These are phyloP conservation scores for Podospora sp. DNA, from an alignment of 495 filamentous ascomycete genomes.

Conservation along the genomic window DNA sequence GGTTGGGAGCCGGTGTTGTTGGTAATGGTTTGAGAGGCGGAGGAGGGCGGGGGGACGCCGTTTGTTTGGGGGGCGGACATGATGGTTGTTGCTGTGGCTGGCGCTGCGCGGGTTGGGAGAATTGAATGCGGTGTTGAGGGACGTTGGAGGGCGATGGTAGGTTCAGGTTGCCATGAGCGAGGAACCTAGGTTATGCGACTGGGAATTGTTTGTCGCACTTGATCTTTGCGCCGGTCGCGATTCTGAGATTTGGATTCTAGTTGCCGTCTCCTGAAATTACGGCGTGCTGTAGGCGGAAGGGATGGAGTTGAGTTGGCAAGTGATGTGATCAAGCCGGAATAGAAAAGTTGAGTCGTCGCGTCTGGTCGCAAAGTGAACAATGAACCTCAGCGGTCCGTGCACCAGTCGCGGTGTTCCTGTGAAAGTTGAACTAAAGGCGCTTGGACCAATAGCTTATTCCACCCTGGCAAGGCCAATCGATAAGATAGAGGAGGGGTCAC, in stretches of 20 bases:
- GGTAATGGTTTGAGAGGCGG: constrained; percentile 42
- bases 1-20: constrained; percentile 19
- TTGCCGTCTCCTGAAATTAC: not conserved
- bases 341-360: not conserved
- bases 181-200: not conserved
- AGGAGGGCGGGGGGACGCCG: constrained; percentile 40
- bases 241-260: not conserved
- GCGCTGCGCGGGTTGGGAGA: not conserved
- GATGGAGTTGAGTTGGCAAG: not conserved
- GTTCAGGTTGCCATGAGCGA: constrained; percentile 1
- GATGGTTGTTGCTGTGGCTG: not conserved
- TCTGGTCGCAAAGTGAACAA: not conserved
- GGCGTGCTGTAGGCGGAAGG: not conserved
- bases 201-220: not conserved
- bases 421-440: not conserved
- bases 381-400: not conserved
- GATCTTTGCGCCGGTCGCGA: not conserved
- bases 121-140: not conserved
- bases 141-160: not conserved
- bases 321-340: not conserved
- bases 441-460: constrained; percentile 4
- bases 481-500: constrained; percentile 3
- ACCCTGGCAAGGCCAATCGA: not conserved
- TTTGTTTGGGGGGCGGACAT: constrained; percentile 40
- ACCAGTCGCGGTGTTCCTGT: not conserved